Conservation (phyloP, 1,284 basidiomycete genomes). For the Austroboletus niveus region DNA sequence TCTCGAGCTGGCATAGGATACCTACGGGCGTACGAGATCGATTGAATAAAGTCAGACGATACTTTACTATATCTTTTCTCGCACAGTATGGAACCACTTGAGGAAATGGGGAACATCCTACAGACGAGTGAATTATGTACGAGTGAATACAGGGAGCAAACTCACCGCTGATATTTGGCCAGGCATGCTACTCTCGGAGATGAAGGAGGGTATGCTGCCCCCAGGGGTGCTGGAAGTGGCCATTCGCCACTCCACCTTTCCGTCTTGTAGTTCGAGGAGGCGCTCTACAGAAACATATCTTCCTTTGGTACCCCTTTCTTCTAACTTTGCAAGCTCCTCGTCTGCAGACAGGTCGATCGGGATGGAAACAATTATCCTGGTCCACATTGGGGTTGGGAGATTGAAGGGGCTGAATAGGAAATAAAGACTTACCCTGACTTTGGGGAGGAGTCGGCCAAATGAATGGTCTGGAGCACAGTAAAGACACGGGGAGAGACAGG, state of each 20-base stretch:
- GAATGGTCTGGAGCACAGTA: constrained; percentile 65
- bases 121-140: constrained; percentile 1
- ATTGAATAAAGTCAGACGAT: not conserved
- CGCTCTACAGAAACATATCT: constrained; percentile 71
- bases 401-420: not conserved
- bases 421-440: constrained; percentile 49
- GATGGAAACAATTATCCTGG: constrained; percentile 68
- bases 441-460: constrained; percentile 47
- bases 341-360: constrained; percentile 64
- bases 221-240: constrained; percentile 74
- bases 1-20: constrained; percentile 67
- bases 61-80: constrained; percentile 26
- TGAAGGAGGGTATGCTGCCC: constrained; percentile 62
- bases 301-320: constrained; percentile 66
- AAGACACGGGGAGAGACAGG: constrained; percentile 73
- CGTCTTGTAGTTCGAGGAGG: constrained; percentile 59
- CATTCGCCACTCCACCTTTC: constrained; percentile 74
- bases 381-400: not conserved
- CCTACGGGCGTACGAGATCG: not conserved
- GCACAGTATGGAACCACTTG: constrained; percentile 40
- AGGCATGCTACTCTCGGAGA: constrained; percentile 58
- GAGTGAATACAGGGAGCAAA: not conserved
- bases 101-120: constrained; percentile 71
- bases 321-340: constrained; percentile 55
- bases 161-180: constrained; percentile 59